These are phyloP conservation scores for Singerocomus inundabilis DNA, from an alignment of 1,284 basidiomycete genomes.

Conservation along the genomic window DNA sequence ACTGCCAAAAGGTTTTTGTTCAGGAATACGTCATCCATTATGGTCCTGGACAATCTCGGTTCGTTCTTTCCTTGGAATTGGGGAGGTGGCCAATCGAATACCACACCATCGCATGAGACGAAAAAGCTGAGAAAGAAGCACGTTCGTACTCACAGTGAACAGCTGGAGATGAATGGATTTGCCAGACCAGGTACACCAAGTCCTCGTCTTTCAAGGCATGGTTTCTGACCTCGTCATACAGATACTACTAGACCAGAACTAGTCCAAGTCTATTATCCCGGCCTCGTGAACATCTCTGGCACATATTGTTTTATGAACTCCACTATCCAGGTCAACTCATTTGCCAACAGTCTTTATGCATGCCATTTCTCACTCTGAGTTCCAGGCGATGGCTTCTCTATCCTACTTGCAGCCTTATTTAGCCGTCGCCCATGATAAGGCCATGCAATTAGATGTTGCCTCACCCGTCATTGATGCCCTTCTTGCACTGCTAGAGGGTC, in stretches of 20 bases:
- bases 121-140: slow-evolving; percentile 50
- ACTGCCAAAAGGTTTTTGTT: slow-evolving; percentile 25
- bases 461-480: slow-evolving; percentile 83
- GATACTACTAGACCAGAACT: slow-evolving; percentile 26
- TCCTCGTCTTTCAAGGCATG: background rate
- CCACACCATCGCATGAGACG: slow-evolving; percentile 35
- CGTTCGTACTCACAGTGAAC: slow-evolving; percentile 53
- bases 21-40: slow-evolving; percentile 37
- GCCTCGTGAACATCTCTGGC: slow-evolving; percentile 90
- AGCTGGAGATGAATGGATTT: slow-evolving; percentile 44
- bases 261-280: slow-evolving; percentile 67
- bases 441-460: slow-evolving; percentile 73
- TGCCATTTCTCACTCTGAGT: slow-evolving; percentile 11
- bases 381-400: slow-evolving; percentile 80
- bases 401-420: slow-evolving; percentile 75
- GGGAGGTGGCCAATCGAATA: slow-evolving; percentile 34
- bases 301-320: slow-evolving; percentile 96
- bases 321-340: slow-evolving; percentile 71
- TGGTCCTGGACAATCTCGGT: slow-evolving; percentile 57
- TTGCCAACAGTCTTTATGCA: background rate
- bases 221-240: slow-evolving; percentile 10
- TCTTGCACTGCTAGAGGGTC: slow-evolving; percentile 64
- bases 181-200: slow-evolving; percentile 26
- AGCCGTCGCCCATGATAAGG: slow-evolving; percentile 67
- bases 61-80: slow-evolving; percentile 61